A percentile compares a stretch with the other conserved stretches of the same genome.
Conservation (phyloP, 345 rosid genomes). For the Populus deltoides region DNA sequence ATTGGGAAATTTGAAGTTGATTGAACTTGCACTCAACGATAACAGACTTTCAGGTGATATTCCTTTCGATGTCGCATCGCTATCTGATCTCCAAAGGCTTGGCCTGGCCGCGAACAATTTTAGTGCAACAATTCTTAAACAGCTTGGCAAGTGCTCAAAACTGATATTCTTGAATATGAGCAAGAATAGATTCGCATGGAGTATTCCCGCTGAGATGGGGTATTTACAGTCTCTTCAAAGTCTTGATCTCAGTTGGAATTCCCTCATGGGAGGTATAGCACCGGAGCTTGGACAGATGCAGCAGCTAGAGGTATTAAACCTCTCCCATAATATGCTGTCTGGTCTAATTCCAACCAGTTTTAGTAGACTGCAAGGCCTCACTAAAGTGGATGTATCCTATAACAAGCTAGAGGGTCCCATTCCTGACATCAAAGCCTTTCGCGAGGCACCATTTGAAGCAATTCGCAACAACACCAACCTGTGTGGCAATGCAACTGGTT, state of each 20-base stretch:
- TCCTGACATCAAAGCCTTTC: constrained; percentile 17
- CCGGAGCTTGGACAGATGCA: background rate
- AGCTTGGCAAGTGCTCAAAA: background rate
- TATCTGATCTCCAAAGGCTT: background rate
- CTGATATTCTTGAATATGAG: background rate
- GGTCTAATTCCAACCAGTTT: constrained; percentile 9
- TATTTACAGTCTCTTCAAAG: background rate
- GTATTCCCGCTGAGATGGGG: background rate
- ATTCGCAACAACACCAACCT: constrained; percentile 8
- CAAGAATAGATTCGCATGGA: background rate
- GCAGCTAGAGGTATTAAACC: background rate
- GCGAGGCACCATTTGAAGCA: constrained; percentile 13
- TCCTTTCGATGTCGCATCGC: background rate
- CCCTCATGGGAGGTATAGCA: constrained; percentile 7
- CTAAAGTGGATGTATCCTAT: constrained; percentile 11
- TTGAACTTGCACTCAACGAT: background rate
- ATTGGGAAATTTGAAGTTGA: background rate
- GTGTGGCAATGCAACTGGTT: constrained; percentile 17
- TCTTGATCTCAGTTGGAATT: constrained; percentile 24
- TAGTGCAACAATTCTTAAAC: background rate
- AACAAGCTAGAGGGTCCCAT: constrained; percentile 15
- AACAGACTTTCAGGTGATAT: background rate
- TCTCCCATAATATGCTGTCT: constrained; percentile 7
- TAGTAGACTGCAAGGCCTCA: constrained; percentile 2
- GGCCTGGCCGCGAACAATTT: background rate